Evolutionary conservation across 257 asterid genomes (phyloP).

Genomic region (Petunia axillaris): DNA sequence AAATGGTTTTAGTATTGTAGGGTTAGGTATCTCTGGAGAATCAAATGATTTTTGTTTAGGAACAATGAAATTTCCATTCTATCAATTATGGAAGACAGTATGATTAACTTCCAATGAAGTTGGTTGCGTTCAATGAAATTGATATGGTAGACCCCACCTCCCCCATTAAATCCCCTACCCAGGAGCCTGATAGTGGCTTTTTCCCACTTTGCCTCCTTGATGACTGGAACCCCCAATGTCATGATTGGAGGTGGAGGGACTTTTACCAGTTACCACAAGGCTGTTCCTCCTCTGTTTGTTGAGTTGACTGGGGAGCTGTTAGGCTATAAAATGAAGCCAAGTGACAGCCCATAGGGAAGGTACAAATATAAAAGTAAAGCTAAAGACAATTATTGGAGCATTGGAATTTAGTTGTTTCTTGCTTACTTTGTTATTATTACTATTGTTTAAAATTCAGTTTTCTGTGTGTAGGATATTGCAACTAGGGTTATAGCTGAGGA

Average conservation of each 20-base stretch:
- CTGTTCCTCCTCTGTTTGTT: neutral
- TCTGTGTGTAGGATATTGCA: conserved; percentile 70
- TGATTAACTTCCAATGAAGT: neutral
- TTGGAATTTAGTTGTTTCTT: neutral
- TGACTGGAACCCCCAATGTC: conserved; percentile 10
- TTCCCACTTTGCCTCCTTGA: neutral
- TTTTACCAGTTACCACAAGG: neutral
- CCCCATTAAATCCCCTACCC: neutral
- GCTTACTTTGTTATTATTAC: neutral
- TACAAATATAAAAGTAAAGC: conserved; percentile 5
- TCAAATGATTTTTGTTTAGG: neutral
- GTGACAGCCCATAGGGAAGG: neutral
- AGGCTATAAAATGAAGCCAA: conserved; percentile 16
- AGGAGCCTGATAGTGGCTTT: neutral
- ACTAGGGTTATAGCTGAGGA: conserved; percentile 96
- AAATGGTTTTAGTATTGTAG: neutral
- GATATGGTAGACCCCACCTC: conserved; percentile 12
- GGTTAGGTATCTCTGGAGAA: neutral
- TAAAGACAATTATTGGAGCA: conserved; percentile 2
- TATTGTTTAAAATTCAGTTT: conserved; percentile 12
- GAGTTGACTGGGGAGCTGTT: conserved; percentile 14
- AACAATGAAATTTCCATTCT: conserved; percentile 10
- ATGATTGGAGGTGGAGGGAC: too few species aligned
- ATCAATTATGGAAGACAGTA: neutral
- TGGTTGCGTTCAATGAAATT: neutral